Percentiles rank a stretch among this genome's conserved stretches.
Evolutionary conservation across 2,329 filamentous ascomycete genomes (phyloP).

Genomic region (Trichoderma koningiopsis): DNA sequence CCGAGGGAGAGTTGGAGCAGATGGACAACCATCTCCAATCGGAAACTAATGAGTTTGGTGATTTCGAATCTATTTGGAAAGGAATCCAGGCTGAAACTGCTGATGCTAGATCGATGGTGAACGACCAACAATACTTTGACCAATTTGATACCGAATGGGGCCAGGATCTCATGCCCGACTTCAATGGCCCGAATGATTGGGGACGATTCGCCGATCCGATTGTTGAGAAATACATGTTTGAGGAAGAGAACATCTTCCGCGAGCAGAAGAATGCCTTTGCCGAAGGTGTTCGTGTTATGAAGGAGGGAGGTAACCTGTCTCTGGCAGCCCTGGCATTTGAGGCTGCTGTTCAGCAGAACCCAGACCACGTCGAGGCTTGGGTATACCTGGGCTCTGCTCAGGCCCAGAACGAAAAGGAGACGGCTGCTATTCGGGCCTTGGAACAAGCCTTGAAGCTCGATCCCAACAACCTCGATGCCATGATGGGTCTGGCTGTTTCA

Average conservation of each 20-base stretch:
- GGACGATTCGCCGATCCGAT: slow-evolving; percentile 70
- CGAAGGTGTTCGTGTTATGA: slow-evolving; percentile 90
- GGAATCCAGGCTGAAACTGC: slow-evolving; percentile 78
- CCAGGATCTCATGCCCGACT: slow-evolving; percentile 56
- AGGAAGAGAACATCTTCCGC: slow-evolving; percentile 88
- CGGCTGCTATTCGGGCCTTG: slow-evolving; percentile 88
- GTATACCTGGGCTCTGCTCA: slow-evolving; percentile 88
- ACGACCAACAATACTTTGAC: slow-evolving; percentile 64
- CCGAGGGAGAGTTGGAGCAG: slow-evolving; percentile 84
- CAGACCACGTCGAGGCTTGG: slow-evolving; percentile 89
- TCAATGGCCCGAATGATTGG: slow-evolving; percentile 67
- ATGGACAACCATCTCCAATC: slow-evolving; percentile 71
- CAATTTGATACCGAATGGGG: slow-evolving; percentile 79
- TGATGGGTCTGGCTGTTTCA: slow-evolving; percentile 94
- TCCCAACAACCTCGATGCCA: slow-evolving; percentile 79
- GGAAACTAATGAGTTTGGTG: slow-evolving; percentile 75
- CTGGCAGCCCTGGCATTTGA: slow-evolving; percentile 94
- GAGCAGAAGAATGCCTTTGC: slow-evolving; percentile 83
- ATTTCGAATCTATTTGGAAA: slow-evolving; percentile 89
- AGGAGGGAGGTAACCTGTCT: slow-evolving; percentile 89
- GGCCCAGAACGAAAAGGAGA: slow-evolving; percentile 98
- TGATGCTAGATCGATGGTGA: slow-evolving; percentile 70
- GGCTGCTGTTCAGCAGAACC: slow-evolving; percentile 87
- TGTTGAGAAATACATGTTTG: slow-evolving; percentile 90
- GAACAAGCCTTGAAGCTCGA: slow-evolving; percentile 90